These are phyloP conservation scores for Aspergillus arachidicola DNA, from an alignment of 2,329 filamentous ascomycete genomes.

Conservation along the genomic window DNA sequence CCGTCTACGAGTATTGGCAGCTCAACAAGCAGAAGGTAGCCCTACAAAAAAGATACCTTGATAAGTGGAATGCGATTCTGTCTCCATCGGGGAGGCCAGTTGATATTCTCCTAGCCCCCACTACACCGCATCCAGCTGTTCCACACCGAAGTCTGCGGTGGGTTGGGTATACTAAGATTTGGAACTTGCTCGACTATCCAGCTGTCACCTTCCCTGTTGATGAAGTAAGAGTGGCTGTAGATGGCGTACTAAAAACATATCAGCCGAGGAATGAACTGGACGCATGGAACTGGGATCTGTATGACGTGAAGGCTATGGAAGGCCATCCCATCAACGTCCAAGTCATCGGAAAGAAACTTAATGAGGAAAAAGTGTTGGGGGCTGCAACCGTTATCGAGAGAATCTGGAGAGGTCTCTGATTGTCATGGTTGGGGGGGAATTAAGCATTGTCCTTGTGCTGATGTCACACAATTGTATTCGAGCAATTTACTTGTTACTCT, in stretches of 20 bases:
- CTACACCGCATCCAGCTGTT: conserved; percentile 62
- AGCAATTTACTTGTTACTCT: background rate
- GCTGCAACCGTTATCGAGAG: conserved; percentile 37
- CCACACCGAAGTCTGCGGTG: conserved; percentile 48
- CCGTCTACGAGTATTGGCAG: conserved; percentile 69
- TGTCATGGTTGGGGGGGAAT: conserved; percentile 61
- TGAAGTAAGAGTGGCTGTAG: conserved; percentile 45
- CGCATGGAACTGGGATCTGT: conserved; percentile 55
- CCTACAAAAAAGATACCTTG: conserved; percentile 59
- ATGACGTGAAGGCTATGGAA: conserved; percentile 46
- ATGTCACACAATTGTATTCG: background rate
- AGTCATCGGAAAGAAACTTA: conserved; percentile 53
- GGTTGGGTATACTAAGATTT: conserved; percentile 64
- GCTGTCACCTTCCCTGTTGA: conserved; percentile 60
- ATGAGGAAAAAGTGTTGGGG: conserved; percentile 60
- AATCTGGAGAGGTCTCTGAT: conserved; percentile 24
- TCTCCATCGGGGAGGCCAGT: conserved; percentile 52
- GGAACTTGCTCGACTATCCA: conserved; percentile 65
- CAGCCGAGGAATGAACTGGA: conserved; percentile 54
- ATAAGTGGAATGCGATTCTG: conserved; percentile 57
- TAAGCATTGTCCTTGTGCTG: background rate
- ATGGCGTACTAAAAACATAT: conserved; percentile 43
- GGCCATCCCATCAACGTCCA: conserved; percentile 57
- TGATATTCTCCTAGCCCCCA: conserved; percentile 61
- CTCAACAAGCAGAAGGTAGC: conserved; percentile 61